A percentile compares a stretch with the other conserved stretches of the same genome.
Evolutionary conservation across 2,329 filamentous ascomycete genomes (phyloP).

Genomic region (Phialophora expanda): DNA sequence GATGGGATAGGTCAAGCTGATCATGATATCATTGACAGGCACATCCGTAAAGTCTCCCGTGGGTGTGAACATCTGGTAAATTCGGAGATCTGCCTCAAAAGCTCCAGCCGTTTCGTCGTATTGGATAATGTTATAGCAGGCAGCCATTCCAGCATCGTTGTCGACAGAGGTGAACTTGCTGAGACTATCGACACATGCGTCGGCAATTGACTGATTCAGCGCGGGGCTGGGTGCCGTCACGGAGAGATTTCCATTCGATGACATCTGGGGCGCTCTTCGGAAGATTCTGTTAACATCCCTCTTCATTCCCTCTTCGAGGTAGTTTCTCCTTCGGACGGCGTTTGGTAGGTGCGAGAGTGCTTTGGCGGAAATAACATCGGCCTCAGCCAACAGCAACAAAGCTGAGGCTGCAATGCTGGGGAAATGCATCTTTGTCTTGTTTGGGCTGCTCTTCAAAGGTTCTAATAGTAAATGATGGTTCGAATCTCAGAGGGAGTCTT

Average conservation of each 20-base stretch:
- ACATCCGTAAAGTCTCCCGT: conserved; percentile 54
- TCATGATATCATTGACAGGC: conserved; percentile 41
- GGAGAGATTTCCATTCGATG: conserved; percentile 14
- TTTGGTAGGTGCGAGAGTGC: conserved; percentile 30
- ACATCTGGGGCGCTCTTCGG: conserved; percentile 26
- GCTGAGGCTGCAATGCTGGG: conserved; percentile 25
- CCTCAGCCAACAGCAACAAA: conserved; percentile 31
- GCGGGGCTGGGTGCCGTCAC: conserved; percentile 14
- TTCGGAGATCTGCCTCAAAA: conserved; percentile 76
- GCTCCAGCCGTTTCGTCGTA: conserved; percentile 69
- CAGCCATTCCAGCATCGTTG: conserved; percentile 76
- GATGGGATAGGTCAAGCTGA: conserved; percentile 41
- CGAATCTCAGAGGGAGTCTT: conserved; percentile 25
- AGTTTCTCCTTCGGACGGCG: conserved; percentile 26
- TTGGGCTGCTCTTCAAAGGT: conserved; percentile 13
- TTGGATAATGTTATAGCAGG: conserved; percentile 81
- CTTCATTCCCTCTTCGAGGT: conserved; percentile 20
- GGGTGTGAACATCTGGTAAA: conserved; percentile 71
- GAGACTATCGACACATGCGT: conserved; percentile 66
- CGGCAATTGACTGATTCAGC: conserved; percentile 51
- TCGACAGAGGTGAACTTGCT: conserved; percentile 59
- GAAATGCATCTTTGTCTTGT: conserved; percentile 31
- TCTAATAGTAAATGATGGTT: background rate
- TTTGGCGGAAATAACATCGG: conserved; percentile 28
- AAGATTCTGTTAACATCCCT: conserved; percentile 27